A percentile compares a stretch with the other conserved stretches of the same genome.
These are phyloP conservation scores for Collybia sp. DNA, from an alignment of 768 basidiomycete genomes.

Conservation along the genomic window DNA sequence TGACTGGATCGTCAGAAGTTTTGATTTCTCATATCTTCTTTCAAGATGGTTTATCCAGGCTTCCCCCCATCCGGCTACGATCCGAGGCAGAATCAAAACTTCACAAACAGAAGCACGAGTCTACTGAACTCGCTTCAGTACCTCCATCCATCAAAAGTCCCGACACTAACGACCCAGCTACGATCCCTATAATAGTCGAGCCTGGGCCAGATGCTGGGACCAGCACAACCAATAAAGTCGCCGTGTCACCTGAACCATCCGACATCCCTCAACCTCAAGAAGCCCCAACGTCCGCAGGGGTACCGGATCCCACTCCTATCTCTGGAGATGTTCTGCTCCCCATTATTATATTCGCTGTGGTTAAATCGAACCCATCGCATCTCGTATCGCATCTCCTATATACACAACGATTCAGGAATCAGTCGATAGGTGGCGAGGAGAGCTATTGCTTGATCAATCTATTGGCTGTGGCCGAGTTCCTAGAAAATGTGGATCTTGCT, in stretches of 20 bases:
- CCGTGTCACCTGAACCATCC: not conserved
- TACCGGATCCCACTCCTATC: conserved; percentile 43
- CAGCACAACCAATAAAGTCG: too few relatives aligned
- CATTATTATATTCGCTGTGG: conserved; percentile 89
- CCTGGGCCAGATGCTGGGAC: conserved; percentile 5
- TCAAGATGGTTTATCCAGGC: conserved; percentile 68
- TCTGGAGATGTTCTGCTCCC: conserved; percentile 91
- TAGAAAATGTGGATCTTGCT: conserved; percentile 90
- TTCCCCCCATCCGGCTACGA: conserved; percentile 73
- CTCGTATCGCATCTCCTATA: conserved; percentile 69
- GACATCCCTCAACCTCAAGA: conserved; percentile 5
- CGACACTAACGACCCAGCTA: not conserved
- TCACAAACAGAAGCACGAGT: conserved; percentile 17
- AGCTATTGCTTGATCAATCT: conserved; percentile 93
- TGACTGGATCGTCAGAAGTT: not conserved
- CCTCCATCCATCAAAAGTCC: not conserved
- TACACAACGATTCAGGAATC: conserved; percentile 57
- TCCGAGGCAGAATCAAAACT: conserved; percentile 45
- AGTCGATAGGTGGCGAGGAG: conserved; percentile 71
- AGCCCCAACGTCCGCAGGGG: conserved; percentile 3
- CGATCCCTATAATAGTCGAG: conserved; percentile 10
- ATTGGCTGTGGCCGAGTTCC: conserved; percentile 92
- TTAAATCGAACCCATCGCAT: conserved; percentile 85
- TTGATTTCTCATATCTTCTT: not conserved
- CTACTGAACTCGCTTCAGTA: not conserved